phyloP scores from a whole-genome alignment of 306 rosid species.

The Casuarina equisetifolia region DNA sequence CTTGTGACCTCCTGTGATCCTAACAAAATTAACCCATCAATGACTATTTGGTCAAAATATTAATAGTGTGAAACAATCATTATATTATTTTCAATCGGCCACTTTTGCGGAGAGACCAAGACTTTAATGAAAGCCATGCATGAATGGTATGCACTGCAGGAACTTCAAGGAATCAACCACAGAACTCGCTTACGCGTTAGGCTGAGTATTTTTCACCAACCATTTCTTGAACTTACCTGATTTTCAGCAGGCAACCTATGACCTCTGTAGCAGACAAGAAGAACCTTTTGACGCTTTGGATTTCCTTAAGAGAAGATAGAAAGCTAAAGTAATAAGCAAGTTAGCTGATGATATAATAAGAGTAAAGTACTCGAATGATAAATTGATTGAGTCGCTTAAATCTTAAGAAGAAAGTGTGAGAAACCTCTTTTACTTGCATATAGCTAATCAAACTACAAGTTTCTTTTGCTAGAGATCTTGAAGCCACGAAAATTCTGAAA shows the following conservation, averaged over 20 bases:
- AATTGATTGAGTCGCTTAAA: too few relatives aligned
- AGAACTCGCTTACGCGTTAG: not conserved
- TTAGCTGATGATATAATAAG: too few relatives aligned
- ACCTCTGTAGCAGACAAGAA: not conserved
- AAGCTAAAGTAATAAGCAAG: not conserved
- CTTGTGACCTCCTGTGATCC: too few relatives aligned
- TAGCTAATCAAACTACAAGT: not conserved
- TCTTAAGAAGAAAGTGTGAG: too few relatives aligned
- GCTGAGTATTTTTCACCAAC: not conserved
- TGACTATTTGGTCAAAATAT: too few relatives aligned
- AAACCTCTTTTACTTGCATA: too few relatives aligned
- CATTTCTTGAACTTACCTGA: too few relatives aligned
- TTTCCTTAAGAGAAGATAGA: not conserved
- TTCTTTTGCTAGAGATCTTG: not conserved
- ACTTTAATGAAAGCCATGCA: not conserved
- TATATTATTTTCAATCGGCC: too few relatives aligned
- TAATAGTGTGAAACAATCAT: too few relatives aligned
- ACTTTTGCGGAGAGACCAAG: not conserved
- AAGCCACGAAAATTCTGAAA: not conserved
- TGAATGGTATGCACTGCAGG: not conserved
- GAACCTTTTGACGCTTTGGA: not conserved
- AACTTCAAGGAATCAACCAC: not conserved
- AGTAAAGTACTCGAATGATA: too few relatives aligned
- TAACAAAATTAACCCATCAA: too few relatives aligned
- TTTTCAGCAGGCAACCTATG: not conserved